Percentiles rank a stretch among this genome's conserved stretches.
Evolutionary conservation across 169 alveolate genomes (phyloP).

Genomic region (Plasmodium inui): DNA sequence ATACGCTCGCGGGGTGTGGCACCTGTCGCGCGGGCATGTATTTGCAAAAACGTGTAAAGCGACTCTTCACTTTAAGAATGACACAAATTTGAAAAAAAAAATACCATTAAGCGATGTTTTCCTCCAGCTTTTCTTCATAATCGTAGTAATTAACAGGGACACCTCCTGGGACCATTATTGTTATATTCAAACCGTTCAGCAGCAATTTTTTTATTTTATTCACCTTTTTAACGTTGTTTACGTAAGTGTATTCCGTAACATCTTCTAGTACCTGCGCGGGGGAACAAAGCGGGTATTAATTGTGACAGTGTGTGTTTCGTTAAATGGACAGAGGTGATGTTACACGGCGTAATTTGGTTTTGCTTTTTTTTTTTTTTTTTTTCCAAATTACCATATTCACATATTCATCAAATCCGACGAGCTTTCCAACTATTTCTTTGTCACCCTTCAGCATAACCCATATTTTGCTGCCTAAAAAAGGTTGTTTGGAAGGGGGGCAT

Average conservation of each 20-base stretch:
- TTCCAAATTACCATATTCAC: slow-evolving; percentile 90
- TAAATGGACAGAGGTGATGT: neutral
- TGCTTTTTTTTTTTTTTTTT: neutral
- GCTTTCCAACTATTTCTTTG: slow-evolving; percentile 90
- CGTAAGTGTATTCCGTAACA: slow-evolving; percentile 88
- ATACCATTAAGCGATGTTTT: slow-evolving; percentile 26
- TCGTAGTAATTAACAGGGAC: slow-evolving; percentile 79
- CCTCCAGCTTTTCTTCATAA: slow-evolving; percentile 73
- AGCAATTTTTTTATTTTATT: slow-evolving; percentile 86
- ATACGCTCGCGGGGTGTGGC: neutral
- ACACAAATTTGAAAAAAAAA: slow-evolving; percentile 10
- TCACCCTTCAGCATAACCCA: slow-evolving; percentile 93
- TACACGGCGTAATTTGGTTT: neutral
- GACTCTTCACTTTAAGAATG: neutral
- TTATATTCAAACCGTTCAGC: slow-evolving; percentile 88
- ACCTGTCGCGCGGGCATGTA: neutral
- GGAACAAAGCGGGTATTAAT: neutral
- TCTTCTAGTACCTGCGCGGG: slow-evolving; percentile 89
- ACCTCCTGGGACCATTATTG: slow-evolving; percentile 91
- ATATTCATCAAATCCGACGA: slow-evolving; percentile 95
- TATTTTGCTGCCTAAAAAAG: slow-evolving; percentile 89
- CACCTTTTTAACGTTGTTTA: slow-evolving; percentile 81
- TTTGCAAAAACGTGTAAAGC: neutral
- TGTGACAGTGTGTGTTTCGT: neutral
- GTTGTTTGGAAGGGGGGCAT: neutral